Base-by-base conservation (phyloP, 108 stramenopile species). In the Cylindrotheca fusiformis region DNA sequence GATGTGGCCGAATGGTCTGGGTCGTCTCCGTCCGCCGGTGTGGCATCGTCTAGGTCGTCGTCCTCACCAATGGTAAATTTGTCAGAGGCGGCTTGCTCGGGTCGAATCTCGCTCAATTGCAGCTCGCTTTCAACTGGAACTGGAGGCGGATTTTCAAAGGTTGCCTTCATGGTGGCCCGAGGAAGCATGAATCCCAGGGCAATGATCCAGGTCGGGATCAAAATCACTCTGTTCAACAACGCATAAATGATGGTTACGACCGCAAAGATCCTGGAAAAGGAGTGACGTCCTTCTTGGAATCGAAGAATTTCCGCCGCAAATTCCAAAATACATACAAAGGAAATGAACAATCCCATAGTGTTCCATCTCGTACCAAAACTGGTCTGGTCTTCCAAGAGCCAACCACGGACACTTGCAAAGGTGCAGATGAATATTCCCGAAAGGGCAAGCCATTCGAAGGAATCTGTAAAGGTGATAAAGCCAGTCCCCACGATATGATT, bases 161-260 rank as follows among this genome's bases (percentile, higher is more conserved):
- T 14, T 14, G 14, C 14, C 36, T 41, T 41, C 36, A 41, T 41
- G 36, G 36, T 41, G 14, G 65, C 65, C 14, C 36, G 10, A n/a
- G 65, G 65, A 10, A 74, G 31, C 29, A 58, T 56, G 20, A 74
- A 57, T 10, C 65, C 65, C 52, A 74, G 19, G 36, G 41, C 52
- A 0, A 74, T 48, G 25, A 74, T 53, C 72, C 72, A 74, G 12
- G 46, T 23, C 2, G 72, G 72, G 25, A 74, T 74, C 27, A 74
- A 45, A 28, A 74, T 32, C 2, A 74, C 23, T 5, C 65, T 51
- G 19, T 60, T 67, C 33, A 74, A 30, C 1, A 41, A 19, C 31
- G 72, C 58, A 55, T 67, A 74, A 14, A 74, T 21, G 24, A 67
- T 48, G 8, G 65, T 23, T 6, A 41, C 36, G 14, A 63, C 33